phyloP scores from a whole-genome alignment of 2,329 filamentous ascomycete genomes.

The Arthrinium phaeospermum region DNA sequence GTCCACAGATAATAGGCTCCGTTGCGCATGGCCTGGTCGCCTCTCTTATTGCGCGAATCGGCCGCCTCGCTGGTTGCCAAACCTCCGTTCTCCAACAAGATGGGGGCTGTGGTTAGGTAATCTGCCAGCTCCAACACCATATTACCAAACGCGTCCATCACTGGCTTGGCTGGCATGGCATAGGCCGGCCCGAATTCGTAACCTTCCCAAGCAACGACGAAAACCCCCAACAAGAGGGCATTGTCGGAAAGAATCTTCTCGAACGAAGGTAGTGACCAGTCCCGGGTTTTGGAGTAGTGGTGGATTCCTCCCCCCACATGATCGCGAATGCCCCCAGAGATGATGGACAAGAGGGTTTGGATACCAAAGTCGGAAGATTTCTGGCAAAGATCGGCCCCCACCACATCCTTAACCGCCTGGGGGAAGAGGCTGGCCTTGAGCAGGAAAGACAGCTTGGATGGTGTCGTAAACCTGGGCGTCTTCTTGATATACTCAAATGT shows the following conservation, averaged over 20 bases:
- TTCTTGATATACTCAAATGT: slow-evolving; percentile 80
- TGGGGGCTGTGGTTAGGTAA: slow-evolving; percentile 78
- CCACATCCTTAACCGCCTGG: slow-evolving; percentile 77
- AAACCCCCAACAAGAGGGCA: slow-evolving; percentile 80
- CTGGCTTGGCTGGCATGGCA: neutral
- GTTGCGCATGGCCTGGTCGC: slow-evolving; percentile 82
- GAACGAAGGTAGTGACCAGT: slow-evolving; percentile 95
- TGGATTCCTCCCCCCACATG: slow-evolving; percentile 63
- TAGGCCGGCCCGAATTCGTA: slow-evolving; percentile 53
- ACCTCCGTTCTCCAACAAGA: slow-evolving; percentile 72
- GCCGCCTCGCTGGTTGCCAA: slow-evolving; percentile 91
- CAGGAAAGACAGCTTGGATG: slow-evolving; percentile 83
- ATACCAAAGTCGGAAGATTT: slow-evolving; percentile 80
- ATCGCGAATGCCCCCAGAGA: slow-evolving; percentile 59
- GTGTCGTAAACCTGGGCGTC: slow-evolving; percentile 89
- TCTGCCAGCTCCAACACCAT: slow-evolving; percentile 82
- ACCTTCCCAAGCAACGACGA: slow-evolving; percentile 82
- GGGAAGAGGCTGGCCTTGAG: slow-evolving; percentile 77
- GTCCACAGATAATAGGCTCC: slow-evolving; percentile 97
- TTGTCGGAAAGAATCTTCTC: slow-evolving; percentile 98
- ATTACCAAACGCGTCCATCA: slow-evolving; percentile 70
- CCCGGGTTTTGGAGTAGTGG: slow-evolving; percentile 85
- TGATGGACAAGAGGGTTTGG: slow-evolving; percentile 78
- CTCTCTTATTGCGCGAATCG: slow-evolving; percentile 77
- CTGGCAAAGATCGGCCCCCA: slow-evolving; percentile 79